Evolutionary conservation across 495 filamentous ascomycete genomes (phyloP), one percentile per base, ranked within the genome.

Genomic region (Talaromyces borbonicus): DNA sequence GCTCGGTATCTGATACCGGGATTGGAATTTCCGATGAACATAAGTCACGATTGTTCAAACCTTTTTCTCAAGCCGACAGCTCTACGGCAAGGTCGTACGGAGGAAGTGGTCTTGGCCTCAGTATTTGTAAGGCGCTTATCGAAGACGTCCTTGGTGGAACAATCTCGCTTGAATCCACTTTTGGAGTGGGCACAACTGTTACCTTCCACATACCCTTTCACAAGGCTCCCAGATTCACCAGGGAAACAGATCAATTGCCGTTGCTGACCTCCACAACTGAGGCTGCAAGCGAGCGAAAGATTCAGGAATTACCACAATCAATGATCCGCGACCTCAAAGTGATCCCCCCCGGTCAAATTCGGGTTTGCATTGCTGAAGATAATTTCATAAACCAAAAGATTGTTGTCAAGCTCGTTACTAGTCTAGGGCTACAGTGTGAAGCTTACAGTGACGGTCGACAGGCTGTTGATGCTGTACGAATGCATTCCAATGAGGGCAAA

Each of bases 41-140:
- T 57, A 76, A 84, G 27, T 74, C 79, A 37, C 86, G 89, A 49
- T 78, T 95, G 1, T 95, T 95, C 77, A 77, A 80, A 40, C 89
- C 89, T 0, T 95, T 95, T 60, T 87, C 84, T 46, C 89, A 95
- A 61, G 87, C 87, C 2, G 89, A 95, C 63, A 81, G 77, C 36
- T 88, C 84, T 40, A 92, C 87, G 1, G 86, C 88, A 33, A 69
- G 89, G 27, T 90, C 85, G 48, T 94, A 92, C 49, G 89, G 89
- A 40, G 89, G 89, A 29, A 93, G 86, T 58, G 89, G 89, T 15
- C 80, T 95, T 5, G 89, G 89, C 1, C 68, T 95, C 32, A 89
- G 84, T 55, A 95, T 95, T 51, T 95, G 89, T 74, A 95, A 94
- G 60, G 89, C 90, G 1, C 79, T 95, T 41, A 88, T 95, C 47